Conservation (phyloP, 495 filamentous ascomycete genomes). For the Chaetomium tenue region DNA sequence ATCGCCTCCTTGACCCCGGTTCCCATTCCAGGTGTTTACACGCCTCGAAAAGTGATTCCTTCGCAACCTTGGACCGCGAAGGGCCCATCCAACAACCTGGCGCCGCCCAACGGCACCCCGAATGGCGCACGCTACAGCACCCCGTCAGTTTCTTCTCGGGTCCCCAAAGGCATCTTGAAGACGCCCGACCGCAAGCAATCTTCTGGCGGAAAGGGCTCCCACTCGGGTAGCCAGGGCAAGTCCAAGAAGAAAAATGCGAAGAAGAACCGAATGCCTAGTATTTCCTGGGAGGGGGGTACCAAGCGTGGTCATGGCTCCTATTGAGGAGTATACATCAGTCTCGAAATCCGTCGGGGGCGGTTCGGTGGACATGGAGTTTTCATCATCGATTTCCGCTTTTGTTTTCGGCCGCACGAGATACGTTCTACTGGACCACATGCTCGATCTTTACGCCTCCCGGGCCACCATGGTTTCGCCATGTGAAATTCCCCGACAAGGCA, state of each 20-base stretch:
- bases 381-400: not conserved
- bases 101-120: not conserved
- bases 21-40: constrained; percentile 1
- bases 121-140: not conserved
- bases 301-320: constrained; percentile 3
- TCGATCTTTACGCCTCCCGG: not conserved
- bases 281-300: not conserved
- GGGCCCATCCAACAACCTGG: not conserved
- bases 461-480: not conserved
- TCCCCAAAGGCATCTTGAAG: constrained; percentile 19
- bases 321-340: not conserved
- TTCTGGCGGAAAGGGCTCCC: not conserved
- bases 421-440: not conserved
- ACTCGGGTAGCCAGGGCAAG: not conserved
- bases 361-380: not conserved
- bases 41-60: constrained; percentile 1
- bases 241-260: constrained; percentile 3
- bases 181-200: constrained; percentile 3
- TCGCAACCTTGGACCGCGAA: not conserved
- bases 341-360: not conserved
- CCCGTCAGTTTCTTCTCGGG: not conserved
- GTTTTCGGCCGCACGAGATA: not conserved
- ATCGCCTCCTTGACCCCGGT: constrained; percentile 10
- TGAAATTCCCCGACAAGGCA: not conserved
- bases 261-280: not conserved